phyloP scores from a whole-genome alignment of 1,284 basidiomycete genomes.

The Cryptococcus sp. region DNA sequence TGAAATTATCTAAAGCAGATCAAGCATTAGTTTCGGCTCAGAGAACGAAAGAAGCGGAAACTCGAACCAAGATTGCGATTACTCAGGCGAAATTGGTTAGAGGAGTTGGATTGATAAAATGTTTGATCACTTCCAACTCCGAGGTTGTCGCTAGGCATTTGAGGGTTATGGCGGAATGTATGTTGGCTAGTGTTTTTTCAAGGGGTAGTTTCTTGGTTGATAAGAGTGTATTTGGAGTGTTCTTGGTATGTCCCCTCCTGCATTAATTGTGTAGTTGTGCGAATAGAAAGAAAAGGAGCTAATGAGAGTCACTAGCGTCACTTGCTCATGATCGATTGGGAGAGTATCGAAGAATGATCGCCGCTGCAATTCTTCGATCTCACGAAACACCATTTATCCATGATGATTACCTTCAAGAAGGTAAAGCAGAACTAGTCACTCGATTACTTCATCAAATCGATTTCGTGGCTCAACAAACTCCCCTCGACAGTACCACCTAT shows the following conservation, averaged over 20 bases:
- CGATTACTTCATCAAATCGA: conserved; percentile 85
- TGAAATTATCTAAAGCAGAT: conserved; percentile 73
- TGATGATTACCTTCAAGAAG: conserved; percentile 67
- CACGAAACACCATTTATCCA: conserved; percentile 65
- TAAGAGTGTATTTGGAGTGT: conserved; percentile 63
- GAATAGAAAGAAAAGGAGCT: not conserved
- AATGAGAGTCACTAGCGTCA: conserved; percentile 18
- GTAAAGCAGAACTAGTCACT: conserved; percentile 69
- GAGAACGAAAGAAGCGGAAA: conserved; percentile 66
- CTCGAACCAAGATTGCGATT: conserved; percentile 58
- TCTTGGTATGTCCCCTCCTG: conserved; percentile 57
- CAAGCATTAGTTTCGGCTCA: conserved; percentile 73
- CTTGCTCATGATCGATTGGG: conserved; percentile 63
- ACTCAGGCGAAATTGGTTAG: conserved; percentile 59
- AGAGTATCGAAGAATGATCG: conserved; percentile 64
- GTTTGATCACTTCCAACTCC: conserved; percentile 60
- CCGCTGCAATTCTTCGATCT: conserved; percentile 72
- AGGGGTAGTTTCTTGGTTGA: conserved; percentile 61
- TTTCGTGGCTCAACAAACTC: conserved; percentile 72
- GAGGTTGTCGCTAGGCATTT: conserved; percentile 59
- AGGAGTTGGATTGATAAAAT: conserved; percentile 64
- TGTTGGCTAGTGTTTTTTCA: conserved; percentile 64
- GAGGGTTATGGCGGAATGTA: conserved; percentile 56
- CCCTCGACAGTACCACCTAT: conserved; percentile 81
- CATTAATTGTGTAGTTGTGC: conserved; percentile 1